A percentile compares a stretch with the other conserved stretches of the same genome.
Conservation (phyloP, 1,284 basidiomycete genomes). For the Naganishia sp. region DNA sequence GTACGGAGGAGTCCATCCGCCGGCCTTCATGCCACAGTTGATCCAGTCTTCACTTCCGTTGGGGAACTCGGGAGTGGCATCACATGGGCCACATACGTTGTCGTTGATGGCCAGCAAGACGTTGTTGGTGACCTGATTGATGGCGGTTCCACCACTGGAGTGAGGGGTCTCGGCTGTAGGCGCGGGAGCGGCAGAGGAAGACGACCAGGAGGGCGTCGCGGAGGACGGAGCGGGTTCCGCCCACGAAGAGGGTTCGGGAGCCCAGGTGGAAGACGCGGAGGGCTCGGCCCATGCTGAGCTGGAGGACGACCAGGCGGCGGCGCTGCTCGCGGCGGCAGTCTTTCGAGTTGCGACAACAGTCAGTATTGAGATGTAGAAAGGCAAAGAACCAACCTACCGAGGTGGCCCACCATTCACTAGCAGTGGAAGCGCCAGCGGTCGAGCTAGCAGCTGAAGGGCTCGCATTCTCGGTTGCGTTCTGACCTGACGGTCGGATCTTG, state of each 20-base stretch:
- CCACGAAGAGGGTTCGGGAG: background rate
- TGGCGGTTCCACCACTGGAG: constrained; percentile 19
- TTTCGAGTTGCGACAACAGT: background rate
- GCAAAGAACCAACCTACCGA: background rate
- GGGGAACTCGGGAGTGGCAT: constrained; percentile 57
- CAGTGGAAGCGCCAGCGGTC: background rate
- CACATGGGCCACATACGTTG: constrained; percentile 43
- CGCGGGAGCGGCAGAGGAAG: constrained; percentile 8
- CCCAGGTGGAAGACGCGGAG: background rate
- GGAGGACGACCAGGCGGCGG: constrained; percentile 14
- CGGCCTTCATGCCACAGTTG: constrained; percentile 67
- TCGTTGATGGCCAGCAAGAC: constrained; percentile 12
- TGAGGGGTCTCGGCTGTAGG: constrained; percentile 24
- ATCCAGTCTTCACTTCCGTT: constrained; percentile 75
- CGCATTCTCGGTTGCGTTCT: background rate
- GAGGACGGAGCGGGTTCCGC: constrained; percentile 1
- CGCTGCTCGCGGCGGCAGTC: background rate
- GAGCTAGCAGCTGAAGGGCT: constrained; percentile 19
- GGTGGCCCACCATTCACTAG: constrained; percentile 16
- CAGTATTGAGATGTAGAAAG: background rate
- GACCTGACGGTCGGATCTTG: constrained; percentile 3
- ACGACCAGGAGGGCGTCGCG: constrained; percentile 1
- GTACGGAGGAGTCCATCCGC: constrained; percentile 47
- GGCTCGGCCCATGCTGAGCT: constrained; percentile 24
- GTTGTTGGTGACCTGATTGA: constrained; percentile 29